Conservation (phyloP, 441 rosid species). For the Manihot esculenta region DNA sequence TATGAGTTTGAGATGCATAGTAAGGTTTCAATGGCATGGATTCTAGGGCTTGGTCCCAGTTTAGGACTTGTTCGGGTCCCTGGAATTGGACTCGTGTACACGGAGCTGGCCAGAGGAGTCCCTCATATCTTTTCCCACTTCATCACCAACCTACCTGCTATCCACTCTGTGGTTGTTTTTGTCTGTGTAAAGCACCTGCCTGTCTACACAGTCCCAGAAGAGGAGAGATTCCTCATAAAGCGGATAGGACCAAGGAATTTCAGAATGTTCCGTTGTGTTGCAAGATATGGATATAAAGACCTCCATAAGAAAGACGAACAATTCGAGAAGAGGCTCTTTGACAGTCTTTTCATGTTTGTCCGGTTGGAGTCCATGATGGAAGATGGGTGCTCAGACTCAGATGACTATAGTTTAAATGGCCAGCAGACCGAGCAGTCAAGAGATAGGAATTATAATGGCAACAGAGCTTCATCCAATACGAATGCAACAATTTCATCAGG, state of each 20-base stretch:
- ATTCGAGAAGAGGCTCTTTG: constrained; percentile 74
- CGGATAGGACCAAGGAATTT: constrained; percentile 83
- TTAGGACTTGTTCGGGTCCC: constrained; percentile 90
- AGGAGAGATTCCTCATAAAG: constrained; percentile 77
- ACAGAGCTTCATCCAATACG: not conserved
- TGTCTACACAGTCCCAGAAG: constrained; percentile 85
- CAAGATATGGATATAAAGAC: constrained; percentile 93
- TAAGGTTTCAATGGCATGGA: constrained; percentile 93
- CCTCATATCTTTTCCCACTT: constrained; percentile 94
- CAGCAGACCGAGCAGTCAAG: constrained; percentile 51
- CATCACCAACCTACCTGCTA: constrained; percentile 88
- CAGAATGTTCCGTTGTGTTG: constrained; percentile 88
- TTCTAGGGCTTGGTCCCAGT: constrained; percentile 91
- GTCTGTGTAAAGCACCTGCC: constrained; percentile 90
- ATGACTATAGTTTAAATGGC: constrained; percentile 55
- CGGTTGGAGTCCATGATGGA: constrained; percentile 87
- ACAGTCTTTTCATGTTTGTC: constrained; percentile 58
- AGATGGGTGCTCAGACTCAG: constrained; percentile 61
- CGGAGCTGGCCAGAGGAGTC: constrained; percentile 85
- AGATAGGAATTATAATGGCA: constrained; percentile 28
- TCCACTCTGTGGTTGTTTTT: constrained; percentile 82
- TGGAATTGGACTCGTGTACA: constrained; percentile 86
- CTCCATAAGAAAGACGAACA: constrained; percentile 86
- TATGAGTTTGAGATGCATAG: constrained; percentile 93
- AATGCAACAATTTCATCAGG: constrained; percentile 39